These are phyloP conservation scores for Erigeron canadensis DNA, from an alignment of 129 eudicot species.

Conservation along the genomic window DNA sequence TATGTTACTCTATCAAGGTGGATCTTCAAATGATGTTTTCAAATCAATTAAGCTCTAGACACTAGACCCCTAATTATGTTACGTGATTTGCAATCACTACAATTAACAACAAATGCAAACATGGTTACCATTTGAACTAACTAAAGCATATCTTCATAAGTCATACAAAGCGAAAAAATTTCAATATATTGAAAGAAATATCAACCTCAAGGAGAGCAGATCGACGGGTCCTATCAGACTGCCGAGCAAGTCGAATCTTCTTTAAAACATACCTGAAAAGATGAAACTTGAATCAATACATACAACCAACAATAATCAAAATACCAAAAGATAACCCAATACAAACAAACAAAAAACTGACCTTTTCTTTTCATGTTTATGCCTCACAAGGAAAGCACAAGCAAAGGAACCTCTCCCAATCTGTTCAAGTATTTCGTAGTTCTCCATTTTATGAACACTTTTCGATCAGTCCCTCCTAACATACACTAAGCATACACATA, in stretches of 20 bases:
- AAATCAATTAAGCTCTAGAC: background rate
- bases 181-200: conserved; percentile 1
- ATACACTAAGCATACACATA: conserved; percentile 15
- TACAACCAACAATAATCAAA: conserved; percentile 8
- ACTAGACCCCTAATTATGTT: conserved; percentile 5
- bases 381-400: conserved; percentile 87
- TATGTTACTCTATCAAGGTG: background rate
- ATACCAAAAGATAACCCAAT: background rate
- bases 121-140: conserved; percentile 4
- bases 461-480: conserved; percentile 22
- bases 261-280: conserved; percentile 72
- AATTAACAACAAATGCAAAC: background rate
- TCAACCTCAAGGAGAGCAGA: conserved; percentile 89
- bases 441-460: conserved; percentile 56
- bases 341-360: conserved; percentile 34
- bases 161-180: background rate
- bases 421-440: conserved; percentile 86
- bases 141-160: background rate
- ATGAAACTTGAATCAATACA: conserved; percentile 9
- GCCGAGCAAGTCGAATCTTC: conserved; percentile 96
- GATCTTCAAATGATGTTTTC: conserved; percentile 8
- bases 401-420: conserved; percentile 96
- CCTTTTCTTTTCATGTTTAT: conserved; percentile 89
- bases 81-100: background rate
- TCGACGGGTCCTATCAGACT: conserved; percentile 80